Percentiles rank a stretch among this genome's conserved stretches.
phyloP scores from a whole-genome alignment of 2,329 filamentous ascomycete species.

The Exophiala sp. region DNA sequence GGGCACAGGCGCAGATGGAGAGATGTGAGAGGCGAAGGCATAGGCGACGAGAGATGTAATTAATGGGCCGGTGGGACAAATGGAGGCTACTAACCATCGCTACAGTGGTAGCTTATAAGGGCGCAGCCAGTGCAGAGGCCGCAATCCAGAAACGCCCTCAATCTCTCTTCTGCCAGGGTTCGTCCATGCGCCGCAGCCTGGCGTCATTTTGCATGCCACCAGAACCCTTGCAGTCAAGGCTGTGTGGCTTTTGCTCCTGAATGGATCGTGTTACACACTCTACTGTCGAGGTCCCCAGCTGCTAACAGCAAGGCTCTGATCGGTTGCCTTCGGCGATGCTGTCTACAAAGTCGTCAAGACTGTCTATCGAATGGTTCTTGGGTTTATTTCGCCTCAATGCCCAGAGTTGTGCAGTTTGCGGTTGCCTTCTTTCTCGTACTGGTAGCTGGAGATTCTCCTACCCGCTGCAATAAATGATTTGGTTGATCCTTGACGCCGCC shows the following conservation, averaged over 20 bases:
- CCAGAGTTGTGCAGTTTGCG: too few relatives aligned
- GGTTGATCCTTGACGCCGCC: conserved; percentile 30
- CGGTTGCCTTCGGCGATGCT: too few relatives aligned
- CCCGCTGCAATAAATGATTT: conserved; percentile 20
- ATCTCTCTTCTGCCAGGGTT: not conserved
- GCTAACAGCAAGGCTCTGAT: too few relatives aligned
- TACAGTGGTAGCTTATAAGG: not conserved
- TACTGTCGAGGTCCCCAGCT: too few relatives aligned
- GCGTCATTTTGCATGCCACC: conserved; percentile 19
- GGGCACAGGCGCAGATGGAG: not conserved
- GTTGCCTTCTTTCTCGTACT: too few relatives aligned
- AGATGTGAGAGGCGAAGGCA: not conserved
- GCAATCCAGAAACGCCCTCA: not conserved
- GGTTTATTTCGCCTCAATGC: too few relatives aligned
- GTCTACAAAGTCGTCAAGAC: too few relatives aligned
- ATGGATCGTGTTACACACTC: too few relatives aligned
- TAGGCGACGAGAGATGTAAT: too few relatives aligned
- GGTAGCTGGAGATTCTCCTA: not conserved
- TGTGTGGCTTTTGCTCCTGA: too few relatives aligned
- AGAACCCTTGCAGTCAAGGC: not conserved
- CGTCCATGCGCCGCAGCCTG: conserved; percentile 4
- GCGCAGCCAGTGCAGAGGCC: not conserved
- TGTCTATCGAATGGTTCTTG: too few relatives aligned
- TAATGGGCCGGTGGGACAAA: not conserved
- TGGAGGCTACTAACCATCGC: too few relatives aligned